phyloP scores from a whole-genome alignment of 2,329 filamentous ascomycete species.

The Byssoonygena ceratinophila region DNA sequence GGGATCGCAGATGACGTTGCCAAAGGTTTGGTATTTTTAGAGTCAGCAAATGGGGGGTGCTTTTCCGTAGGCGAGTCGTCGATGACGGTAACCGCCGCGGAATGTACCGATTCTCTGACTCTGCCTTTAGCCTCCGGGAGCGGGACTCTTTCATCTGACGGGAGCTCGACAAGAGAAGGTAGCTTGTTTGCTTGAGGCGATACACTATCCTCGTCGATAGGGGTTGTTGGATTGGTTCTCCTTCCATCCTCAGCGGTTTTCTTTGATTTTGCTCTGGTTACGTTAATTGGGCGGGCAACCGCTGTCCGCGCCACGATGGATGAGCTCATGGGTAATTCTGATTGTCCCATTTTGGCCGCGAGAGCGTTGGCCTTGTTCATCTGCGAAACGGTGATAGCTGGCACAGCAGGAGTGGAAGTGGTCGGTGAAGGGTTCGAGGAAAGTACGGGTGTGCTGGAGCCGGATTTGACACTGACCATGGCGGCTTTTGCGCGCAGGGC shows the following conservation, averaged over 20 bases:
- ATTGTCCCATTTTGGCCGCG: constrained; percentile 17
- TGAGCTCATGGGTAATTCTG: constrained; percentile 25
- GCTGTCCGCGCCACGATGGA: constrained; percentile 36
- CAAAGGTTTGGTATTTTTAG: constrained; percentile 14
- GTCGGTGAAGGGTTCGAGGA: constrained; percentile 23
- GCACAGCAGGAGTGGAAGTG: constrained; percentile 57
- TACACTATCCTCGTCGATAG: constrained; percentile 14
- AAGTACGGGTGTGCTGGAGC: constrained; percentile 40
- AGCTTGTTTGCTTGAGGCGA: constrained; percentile 26
- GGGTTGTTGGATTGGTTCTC: not conserved
- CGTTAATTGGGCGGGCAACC: constrained; percentile 37
- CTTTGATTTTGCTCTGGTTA: constrained; percentile 24
- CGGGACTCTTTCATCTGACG: constrained; percentile 25
- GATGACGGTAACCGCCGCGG: constrained; percentile 22
- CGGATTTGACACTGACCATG: constrained; percentile 82
- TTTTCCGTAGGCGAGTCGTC: constrained; percentile 22
- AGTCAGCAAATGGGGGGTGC: constrained; percentile 23
- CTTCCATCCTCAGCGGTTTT: not conserved
- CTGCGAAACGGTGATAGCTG: constrained; percentile 50
- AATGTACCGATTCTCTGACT: constrained; percentile 18
- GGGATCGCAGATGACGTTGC: constrained; percentile 15
- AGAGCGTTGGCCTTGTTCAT: constrained; percentile 31
- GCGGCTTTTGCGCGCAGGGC: constrained; percentile 80
- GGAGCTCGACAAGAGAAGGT: not conserved
- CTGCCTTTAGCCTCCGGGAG: constrained; percentile 16